phyloP scores from a whole-genome alignment of 2,329 filamentous ascomycete species.

The Penicillium capsulatum region DNA sequence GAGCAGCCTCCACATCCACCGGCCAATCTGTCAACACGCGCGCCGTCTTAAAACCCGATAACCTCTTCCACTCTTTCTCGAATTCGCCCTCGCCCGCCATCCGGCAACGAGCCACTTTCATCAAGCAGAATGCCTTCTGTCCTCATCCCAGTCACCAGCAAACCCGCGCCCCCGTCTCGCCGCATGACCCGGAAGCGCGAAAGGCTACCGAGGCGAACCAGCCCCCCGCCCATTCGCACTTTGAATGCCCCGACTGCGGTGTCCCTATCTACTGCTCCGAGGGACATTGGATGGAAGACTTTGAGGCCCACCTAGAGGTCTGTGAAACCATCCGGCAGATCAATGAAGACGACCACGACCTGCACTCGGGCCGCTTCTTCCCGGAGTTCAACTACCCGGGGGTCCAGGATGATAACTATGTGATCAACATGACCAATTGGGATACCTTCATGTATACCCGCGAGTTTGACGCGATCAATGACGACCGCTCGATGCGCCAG shows the following conservation, averaged over 20 bases:
- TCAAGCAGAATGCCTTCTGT: constrained; percentile 89
- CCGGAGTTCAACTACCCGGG: constrained; percentile 90
- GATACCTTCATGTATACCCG: constrained; percentile 93
- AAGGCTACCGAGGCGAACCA: constrained; percentile 49
- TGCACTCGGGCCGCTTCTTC: constrained; percentile 85
- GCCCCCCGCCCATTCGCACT: constrained; percentile 77
- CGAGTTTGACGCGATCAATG: constrained; percentile 85
- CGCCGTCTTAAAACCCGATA: constrained; percentile 61
- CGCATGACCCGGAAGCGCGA: constrained; percentile 59
- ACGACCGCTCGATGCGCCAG: constrained; percentile 85
- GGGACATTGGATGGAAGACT: constrained; percentile 93
- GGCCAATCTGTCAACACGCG: constrained; percentile 24
- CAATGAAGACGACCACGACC: constrained; percentile 96
- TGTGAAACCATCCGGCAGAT: constrained; percentile 89
- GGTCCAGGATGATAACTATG: constrained; percentile 82
- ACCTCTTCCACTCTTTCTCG: constrained; percentile 91
- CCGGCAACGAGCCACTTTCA: constrained; percentile 79
- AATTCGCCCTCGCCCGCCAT: constrained; percentile 86
- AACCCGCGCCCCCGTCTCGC: constrained; percentile 63
- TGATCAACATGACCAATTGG: constrained; percentile 98
- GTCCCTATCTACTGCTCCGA: constrained; percentile 91
- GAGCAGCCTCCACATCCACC: constrained; percentile 25
- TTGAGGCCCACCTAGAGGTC: constrained; percentile 84
- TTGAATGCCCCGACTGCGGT: constrained; percentile 95
- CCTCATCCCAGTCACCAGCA: constrained; percentile 83